Conservation (phyloP, 257 asterid species). For the Salvia miltiorrhiza region DNA sequence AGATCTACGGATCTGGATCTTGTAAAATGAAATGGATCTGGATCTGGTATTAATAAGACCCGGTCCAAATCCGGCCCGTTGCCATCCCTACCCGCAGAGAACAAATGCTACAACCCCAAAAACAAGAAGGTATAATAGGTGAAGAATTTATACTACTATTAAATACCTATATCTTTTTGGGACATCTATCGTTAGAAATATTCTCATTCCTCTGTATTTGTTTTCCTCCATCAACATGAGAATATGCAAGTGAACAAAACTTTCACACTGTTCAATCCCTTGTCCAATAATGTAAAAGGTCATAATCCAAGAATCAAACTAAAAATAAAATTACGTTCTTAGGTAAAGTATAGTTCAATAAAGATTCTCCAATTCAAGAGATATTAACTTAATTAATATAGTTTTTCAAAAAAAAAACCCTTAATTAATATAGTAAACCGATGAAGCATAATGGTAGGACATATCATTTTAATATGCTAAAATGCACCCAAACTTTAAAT, state of each 20-base stretch:
- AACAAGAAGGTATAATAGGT: conserved; percentile 8
- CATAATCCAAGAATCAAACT: not conserved
- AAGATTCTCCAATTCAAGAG: not conserved
- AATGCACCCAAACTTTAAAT: too few species aligned
- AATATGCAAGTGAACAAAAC: conserved; percentile 20
- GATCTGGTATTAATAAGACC: too few species aligned
- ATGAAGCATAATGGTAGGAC: too few species aligned
- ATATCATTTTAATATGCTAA: too few species aligned
- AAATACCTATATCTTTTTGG: conserved; percentile 1
- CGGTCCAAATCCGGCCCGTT: too few species aligned
- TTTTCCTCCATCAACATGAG: conserved; percentile 22
- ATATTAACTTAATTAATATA: too few species aligned
- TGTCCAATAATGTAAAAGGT: not conserved
- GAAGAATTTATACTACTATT: not conserved
- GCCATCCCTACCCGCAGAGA: too few species aligned
- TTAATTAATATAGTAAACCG: too few species aligned
- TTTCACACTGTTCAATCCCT: not conserved
- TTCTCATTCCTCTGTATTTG: conserved; percentile 23
- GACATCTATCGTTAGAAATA: conserved; percentile 5
- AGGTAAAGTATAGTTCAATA: not conserved
- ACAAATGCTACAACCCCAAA: not conserved
- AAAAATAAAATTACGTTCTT: not conserved
- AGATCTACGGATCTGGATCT: too few species aligned
- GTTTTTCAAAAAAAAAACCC: too few species aligned
- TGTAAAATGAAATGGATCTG: too few species aligned